These are phyloP conservation scores for Ophiostoma sp. DNA, from an alignment of 2,329 filamentous ascomycete genomes.

Conservation along the genomic window DNA sequence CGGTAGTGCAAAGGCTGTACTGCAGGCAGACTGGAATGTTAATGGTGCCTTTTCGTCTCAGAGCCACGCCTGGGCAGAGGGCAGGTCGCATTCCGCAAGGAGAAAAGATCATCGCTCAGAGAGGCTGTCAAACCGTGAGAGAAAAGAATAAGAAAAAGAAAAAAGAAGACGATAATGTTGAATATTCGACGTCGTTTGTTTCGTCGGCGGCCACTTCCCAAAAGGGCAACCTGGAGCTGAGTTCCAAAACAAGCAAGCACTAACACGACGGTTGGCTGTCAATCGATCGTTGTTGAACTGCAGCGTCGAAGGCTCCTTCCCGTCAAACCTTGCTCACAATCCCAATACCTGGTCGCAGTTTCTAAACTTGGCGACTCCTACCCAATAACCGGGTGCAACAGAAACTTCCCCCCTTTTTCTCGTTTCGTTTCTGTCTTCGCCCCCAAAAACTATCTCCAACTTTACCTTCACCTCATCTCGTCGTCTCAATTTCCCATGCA, in stretches of 20 bases:
- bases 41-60: not conserved
- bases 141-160: not conserved
- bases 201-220: not conserved
- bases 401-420: too few species aligned
- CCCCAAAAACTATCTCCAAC: not conserved
- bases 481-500: conserved; percentile 2
- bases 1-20: not conserved
- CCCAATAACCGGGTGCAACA: not conserved
- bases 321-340: not conserved
- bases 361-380: not conserved
- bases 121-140: not conserved
- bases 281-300: not conserved
- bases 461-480: not conserved
- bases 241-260: conserved; percentile 12
- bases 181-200: not conserved
- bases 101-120: not conserved
- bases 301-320: not conserved
- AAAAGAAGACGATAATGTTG: not conserved
- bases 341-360: conserved; percentile 5
- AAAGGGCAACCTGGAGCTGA: not conserved
- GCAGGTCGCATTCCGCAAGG: conserved; percentile 15
- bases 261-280: conserved; percentile 9
- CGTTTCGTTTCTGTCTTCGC: not conserved
- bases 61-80: conserved; percentile 1
- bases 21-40: not conserved